Conservation (phyloP, 2,329 filamentous ascomycete species). For the Lizonia empirigonia region DNA sequence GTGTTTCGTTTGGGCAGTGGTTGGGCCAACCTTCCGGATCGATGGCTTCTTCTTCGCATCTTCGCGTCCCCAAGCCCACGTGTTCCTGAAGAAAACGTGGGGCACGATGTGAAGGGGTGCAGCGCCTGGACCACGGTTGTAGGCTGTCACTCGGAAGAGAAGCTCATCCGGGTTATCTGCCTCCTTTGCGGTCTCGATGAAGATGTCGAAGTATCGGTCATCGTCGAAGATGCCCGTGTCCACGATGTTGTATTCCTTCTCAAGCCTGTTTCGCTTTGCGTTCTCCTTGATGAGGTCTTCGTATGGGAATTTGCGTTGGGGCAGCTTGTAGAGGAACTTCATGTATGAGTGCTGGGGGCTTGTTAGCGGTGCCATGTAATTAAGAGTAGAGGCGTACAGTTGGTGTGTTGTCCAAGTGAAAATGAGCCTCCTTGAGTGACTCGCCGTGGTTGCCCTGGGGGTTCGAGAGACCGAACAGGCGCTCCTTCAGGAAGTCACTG, state of each 20-base stretch:
- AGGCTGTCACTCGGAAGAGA: conserved; percentile 91
- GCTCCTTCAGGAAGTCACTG: conserved; percentile 91
- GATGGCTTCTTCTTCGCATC: conserved; percentile 75
- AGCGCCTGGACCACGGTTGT: conserved; percentile 90
- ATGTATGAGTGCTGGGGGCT: conserved; percentile 85
- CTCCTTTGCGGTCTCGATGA: conserved; percentile 96
- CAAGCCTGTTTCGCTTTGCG: conserved; percentile 72
- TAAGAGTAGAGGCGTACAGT: conserved; percentile 55
- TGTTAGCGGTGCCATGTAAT: conserved; percentile 46
- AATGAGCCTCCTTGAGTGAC: conserved; percentile 95
- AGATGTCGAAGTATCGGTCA: conserved; percentile 93
- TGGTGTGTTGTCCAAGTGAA: conserved; percentile 94
- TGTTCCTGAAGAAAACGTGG: conserved; percentile 96
- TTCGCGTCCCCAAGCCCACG: conserved; percentile 93
- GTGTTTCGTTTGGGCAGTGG: conserved; percentile 77
- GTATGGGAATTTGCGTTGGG: conserved; percentile 90
- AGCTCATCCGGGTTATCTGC: conserved; percentile 89
- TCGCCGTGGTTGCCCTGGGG: conserved; percentile 97
- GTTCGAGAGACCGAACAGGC: conserved; percentile 92
- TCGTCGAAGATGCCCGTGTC: conserved; percentile 90
- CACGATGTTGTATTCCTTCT: conserved; percentile 88
- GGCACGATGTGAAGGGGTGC: conserved; percentile 92
- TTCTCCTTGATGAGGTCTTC: conserved; percentile 86
- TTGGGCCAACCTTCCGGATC: conserved; percentile 70
- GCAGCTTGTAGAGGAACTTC: conserved; percentile 98